phyloP scores from a whole-genome alignment of 176 grass and related monocot species.

The Phoenix dactylifera region DNA sequence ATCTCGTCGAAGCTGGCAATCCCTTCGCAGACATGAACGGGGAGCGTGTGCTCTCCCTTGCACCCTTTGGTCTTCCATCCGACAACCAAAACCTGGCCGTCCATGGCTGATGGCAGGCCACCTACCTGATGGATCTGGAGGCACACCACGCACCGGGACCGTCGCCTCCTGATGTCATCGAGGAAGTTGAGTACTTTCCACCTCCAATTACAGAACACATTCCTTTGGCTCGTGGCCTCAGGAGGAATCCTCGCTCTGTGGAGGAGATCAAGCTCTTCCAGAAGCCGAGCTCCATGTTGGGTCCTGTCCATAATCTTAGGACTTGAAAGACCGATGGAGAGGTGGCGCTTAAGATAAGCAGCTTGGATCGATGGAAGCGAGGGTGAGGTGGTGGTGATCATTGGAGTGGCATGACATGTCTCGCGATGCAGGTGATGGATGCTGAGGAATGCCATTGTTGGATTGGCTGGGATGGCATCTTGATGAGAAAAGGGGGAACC shows the following conservation, averaged over 20 bases:
- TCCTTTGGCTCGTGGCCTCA: conserved; percentile 10
- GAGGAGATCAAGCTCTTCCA: conserved; percentile 65
- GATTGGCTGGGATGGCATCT: conserved; percentile 20
- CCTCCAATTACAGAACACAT: conserved; percentile 46
- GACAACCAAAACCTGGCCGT: conserved; percentile 48
- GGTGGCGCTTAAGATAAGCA: conserved; percentile 4
- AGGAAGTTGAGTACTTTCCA: conserved; percentile 37
- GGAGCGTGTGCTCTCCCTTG: conserved; percentile 65
- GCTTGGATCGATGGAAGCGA: not conserved
- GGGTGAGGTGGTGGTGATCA: conserved; percentile 38
- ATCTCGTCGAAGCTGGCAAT: conserved; percentile 64
- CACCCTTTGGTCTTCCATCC: conserved; percentile 68
- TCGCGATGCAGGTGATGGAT: conserved; percentile 24
- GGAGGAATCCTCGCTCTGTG: conserved; percentile 31
- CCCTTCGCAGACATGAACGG: conserved; percentile 29
- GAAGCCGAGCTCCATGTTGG: conserved; percentile 29
- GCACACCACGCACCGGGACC: conserved; percentile 54
- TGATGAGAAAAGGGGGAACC: conserved; percentile 45
- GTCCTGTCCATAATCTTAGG: conserved; percentile 38
- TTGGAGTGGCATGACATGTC: conserved; percentile 67
- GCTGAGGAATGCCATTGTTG: conserved; percentile 5
- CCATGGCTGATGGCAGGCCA: conserved; percentile 33
- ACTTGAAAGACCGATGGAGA: too few relatives aligned
- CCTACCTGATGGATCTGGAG: conserved; percentile 74
- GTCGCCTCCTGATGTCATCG: conserved; percentile 34